These are phyloP conservation scores for Penicillium brasilianum DNA, from an alignment of 2,329 filamentous ascomycete species.

Conservation along the genomic window DNA sequence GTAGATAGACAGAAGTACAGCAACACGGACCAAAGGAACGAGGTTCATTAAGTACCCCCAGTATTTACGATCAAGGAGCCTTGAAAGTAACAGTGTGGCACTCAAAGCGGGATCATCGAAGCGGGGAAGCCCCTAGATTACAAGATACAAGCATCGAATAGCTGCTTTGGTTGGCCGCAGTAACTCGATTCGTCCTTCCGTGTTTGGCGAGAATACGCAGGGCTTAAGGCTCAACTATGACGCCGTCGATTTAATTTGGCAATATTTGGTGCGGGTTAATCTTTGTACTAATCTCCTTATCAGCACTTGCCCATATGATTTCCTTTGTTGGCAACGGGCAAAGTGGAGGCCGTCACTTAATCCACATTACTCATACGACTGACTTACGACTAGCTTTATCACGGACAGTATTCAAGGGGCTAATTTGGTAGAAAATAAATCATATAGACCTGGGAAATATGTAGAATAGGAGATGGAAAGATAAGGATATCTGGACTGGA, in stretches of 20 bases:
- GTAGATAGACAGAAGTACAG: not conserved
- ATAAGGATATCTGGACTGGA: slow-evolving; percentile 23
- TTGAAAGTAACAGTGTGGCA: slow-evolving; percentile 5
- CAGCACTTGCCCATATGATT: not conserved
- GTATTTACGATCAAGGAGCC: not conserved
- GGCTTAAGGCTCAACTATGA: slow-evolving; percentile 10
- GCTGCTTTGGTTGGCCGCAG: slow-evolving; percentile 19
- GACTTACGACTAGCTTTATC: not conserved
- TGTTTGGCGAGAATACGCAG: slow-evolving; percentile 34
- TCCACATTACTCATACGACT: not conserved
- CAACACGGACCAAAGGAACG: not conserved
- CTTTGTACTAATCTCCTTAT: slow-evolving; percentile 1
- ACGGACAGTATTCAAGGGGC: not conserved
- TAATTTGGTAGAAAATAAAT: not conserved
- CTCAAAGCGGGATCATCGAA: slow-evolving; percentile 14
- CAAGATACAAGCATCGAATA: slow-evolving; percentile 17
- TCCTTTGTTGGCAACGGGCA: not conserved
- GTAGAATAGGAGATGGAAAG: slow-evolving; percentile 6
- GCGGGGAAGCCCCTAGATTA: slow-evolving; percentile 25
- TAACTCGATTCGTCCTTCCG: slow-evolving; percentile 29
- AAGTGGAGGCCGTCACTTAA: not conserved
- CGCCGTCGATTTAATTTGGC: not conserved
- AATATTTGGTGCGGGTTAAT: slow-evolving; percentile 1
- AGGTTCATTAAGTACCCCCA: slow-evolving; percentile 19
- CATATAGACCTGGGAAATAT: not conserved